Conservation (phyloP, 306 rosid species). For the Benincasa hispida region DNA sequence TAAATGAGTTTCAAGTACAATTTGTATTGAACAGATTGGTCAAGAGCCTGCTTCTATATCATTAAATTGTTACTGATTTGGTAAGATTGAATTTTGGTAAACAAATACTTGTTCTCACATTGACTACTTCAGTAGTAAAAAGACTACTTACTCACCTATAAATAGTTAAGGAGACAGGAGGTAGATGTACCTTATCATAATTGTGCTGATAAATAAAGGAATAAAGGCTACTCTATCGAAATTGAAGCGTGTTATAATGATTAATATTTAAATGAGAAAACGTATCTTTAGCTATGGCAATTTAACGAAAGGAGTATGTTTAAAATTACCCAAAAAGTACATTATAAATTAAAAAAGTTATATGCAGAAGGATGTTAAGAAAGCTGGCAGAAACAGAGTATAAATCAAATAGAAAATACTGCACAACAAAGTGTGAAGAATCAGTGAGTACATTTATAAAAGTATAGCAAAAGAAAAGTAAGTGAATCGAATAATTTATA, state of each 20-base stretch:
- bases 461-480: too few species aligned
- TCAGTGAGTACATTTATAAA: too few species aligned
- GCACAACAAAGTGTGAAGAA: too few species aligned
- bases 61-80: neutral
- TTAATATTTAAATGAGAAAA: too few species aligned
- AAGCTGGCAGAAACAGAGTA: neutral
- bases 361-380: too few species aligned
- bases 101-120: neutral
- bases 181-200: neutral
- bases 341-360: too few species aligned
- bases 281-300: neutral
- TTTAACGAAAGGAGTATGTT: neutral
- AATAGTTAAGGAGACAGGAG: neutral
- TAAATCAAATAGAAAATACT: too few species aligned
- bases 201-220: neutral
- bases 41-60: neutral
- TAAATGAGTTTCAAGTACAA: neutral
- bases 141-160: neutral
- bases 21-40: neutral
- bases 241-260: neutral
- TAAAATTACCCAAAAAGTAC: neutral
- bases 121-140: neutral
- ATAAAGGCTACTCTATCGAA: too few species aligned
- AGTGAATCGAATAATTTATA: too few species aligned
- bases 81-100: too few species aligned